Conservation (phyloP, 768 basidiomycete genomes). For the Lactarius trivialis region DNA sequence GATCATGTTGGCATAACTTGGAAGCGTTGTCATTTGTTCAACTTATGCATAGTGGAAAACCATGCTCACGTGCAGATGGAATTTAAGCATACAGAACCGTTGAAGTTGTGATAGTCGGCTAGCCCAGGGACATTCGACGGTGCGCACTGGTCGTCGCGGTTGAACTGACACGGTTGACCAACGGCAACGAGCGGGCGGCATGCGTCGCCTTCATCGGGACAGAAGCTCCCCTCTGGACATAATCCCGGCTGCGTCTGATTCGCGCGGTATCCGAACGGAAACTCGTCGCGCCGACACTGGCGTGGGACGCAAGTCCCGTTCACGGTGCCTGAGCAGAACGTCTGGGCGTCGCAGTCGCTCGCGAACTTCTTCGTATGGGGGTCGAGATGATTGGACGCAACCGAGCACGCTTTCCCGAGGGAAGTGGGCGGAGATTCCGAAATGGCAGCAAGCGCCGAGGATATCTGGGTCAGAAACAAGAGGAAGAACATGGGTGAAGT, state of each 20-base stretch:
- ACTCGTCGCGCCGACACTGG: slow-evolving; percentile 21
- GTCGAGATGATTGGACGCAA: slow-evolving; percentile 18
- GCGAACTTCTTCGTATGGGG: slow-evolving; percentile 18
- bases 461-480: background rate
- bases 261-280: slow-evolving; percentile 12
- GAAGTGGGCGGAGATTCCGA: background rate
- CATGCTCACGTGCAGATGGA: slow-evolving; percentile 20
- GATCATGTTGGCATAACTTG: slow-evolving; percentile 36
- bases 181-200: slow-evolving; percentile 16
- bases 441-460: background rate
- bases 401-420: slow-evolving; percentile 15
- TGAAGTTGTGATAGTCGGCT: slow-evolving; percentile 10
- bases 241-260: slow-evolving; percentile 10
- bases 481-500: slow-evolving; percentile 4
- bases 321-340: slow-evolving; percentile 15
- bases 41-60: slow-evolving; percentile 2
- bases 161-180: slow-evolving; percentile 21
- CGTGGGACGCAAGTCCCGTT: slow-evolving; percentile 21
- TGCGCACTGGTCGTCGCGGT: slow-evolving; percentile 22
- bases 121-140: slow-evolving; percentile 8
- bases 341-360: slow-evolving; percentile 20
- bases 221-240: slow-evolving; percentile 19
- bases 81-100: slow-evolving; percentile 16
- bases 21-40: background rate
- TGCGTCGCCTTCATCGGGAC: slow-evolving; percentile 21